A percentile compares a stretch with the other conserved stretches of the same genome.
Conservation (phyloP, 495 filamentous ascomycete species). For the Copromyces sp. region DNA sequence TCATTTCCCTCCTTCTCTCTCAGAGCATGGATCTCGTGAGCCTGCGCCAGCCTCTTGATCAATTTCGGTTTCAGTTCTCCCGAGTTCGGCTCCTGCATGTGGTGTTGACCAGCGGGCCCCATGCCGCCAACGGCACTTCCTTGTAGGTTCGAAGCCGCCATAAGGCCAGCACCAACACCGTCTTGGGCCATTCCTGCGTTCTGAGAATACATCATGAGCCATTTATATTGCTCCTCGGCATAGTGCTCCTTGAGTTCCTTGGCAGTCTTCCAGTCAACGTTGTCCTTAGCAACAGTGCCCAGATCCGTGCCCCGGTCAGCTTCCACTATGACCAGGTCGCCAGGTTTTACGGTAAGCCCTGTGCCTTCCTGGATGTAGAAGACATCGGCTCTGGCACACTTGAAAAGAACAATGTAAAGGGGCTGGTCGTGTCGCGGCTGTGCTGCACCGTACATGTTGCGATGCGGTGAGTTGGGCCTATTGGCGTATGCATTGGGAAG, state of each 20-base stretch:
- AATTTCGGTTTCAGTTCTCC: slow-evolving; percentile 85
- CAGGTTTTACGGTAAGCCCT: slow-evolving; percentile 76
- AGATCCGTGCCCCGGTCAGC: slow-evolving; percentile 93
- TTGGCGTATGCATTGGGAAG: slow-evolving; percentile 47
- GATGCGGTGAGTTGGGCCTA: slow-evolving; percentile 44
- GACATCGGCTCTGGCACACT: slow-evolving; percentile 85
- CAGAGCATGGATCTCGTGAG: slow-evolving; percentile 76
- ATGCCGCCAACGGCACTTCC: slow-evolving; percentile 64
- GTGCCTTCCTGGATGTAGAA: slow-evolving; percentile 96
- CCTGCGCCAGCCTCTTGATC: slow-evolving; percentile 87
- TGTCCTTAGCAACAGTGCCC: slow-evolving; percentile 79
- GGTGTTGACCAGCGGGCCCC: slow-evolving; percentile 59
- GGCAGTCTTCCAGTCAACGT: slow-evolving; percentile 72
- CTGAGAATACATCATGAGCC: slow-evolving; percentile 94
- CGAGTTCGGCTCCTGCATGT: slow-evolving; percentile 61
- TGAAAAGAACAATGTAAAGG: slow-evolving; percentile 92
- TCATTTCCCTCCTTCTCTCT: slow-evolving; percentile 95
- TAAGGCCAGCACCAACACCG: slow-evolving; percentile 42
- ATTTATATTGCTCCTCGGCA: slow-evolving; percentile 87
- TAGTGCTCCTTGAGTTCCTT: slow-evolving; percentile 82
- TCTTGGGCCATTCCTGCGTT: slow-evolving; percentile 53
- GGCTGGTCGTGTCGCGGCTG: slow-evolving; percentile 71
- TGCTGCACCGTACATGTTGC: slow-evolving; percentile 48
- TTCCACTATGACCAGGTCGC: slow-evolving; percentile 94
- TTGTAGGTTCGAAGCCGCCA: slow-evolving; percentile 48